Evolutionary conservation across 495 filamentous ascomycete genomes (phyloP), one percentile per base, ranked within the genome.

Genomic region (Aspergillus biplanus): DNA sequence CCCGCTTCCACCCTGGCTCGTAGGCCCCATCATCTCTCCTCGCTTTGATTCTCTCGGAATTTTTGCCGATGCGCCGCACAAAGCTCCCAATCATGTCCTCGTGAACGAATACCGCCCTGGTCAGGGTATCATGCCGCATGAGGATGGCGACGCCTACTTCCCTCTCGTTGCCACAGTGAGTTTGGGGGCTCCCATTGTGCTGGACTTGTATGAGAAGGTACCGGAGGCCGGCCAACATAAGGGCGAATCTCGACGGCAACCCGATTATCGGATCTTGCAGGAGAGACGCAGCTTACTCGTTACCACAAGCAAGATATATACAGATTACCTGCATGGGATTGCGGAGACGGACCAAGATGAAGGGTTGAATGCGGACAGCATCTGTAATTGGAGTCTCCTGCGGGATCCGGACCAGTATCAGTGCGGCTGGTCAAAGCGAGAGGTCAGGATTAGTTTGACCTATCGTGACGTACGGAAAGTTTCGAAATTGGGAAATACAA

Each of bases 101-200:
- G 85, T 98, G 46, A 99, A 99, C 69, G 93, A 97, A 75, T 99
- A 99, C 74, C 76, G 74, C 1, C 87, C 91, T 0, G 92, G 91
- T 1, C 89, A 97, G 65, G 95, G 95, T 7, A 99, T 98, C 63
- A 94, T 97, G 90, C 87, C 93, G 57, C 95, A 99, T 70, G 93
- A 99, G 76, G 95, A 99, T 69, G 95, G 95, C 1, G 72, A 82
- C 2, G 92, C 94, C 1, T 99, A 99, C 71, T 80, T 90, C 65
- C 89, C 90, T 3, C 84, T 96, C 33, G 94, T 97, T 5, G 93
- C 91, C 47, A 98, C 95, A 5, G 88, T 99, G 53, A 94, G 90
- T 73, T 78, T 99, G 18, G 91, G 92, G 0, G 86, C 86, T 0
- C 82, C 84, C 18, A 82, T 94, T 12, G 91, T 94, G 53, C 79